These are phyloP conservation scores for Leccinum ochraceum DNA, from an alignment of 768 basidiomycete genomes.

Conservation along the genomic window DNA sequence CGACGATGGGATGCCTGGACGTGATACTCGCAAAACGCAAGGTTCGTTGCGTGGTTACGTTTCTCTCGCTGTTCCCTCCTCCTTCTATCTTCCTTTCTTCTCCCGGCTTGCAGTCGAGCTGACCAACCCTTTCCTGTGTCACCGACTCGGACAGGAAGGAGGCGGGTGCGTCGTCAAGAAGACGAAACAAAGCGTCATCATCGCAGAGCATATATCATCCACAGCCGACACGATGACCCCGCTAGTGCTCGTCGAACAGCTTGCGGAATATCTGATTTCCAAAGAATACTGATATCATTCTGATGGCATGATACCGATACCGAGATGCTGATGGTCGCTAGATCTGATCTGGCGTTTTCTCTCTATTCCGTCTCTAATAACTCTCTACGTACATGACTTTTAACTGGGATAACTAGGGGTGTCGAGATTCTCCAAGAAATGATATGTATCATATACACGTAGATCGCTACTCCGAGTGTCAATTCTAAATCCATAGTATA, in stretches of 20 bases:
- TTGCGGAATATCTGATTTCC: constrained; percentile 27
- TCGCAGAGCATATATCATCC: constrained; percentile 23
- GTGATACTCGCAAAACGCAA: constrained; percentile 27
- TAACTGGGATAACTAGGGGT: not conserved
- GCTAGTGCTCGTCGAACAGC: constrained; percentile 22
- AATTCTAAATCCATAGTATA: not conserved
- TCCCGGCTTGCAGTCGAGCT: not conserved
- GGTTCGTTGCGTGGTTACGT: constrained; percentile 1
- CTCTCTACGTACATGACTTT: not conserved
- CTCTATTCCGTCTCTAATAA: not conserved
- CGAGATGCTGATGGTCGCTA: not conserved
- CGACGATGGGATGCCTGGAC: constrained; percentile 31
- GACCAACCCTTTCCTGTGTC: not conserved
- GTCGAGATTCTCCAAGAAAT: not conserved
- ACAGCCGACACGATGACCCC: constrained; percentile 9
- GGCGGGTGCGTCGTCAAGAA: constrained; percentile 30
- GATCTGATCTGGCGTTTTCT: not conserved
- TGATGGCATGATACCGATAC: not conserved
- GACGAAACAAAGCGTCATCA: constrained; percentile 26
- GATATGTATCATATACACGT: not conserved
- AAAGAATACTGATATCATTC: constrained; percentile 18
- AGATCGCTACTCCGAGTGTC: not conserved
- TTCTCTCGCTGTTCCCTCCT: not conserved
- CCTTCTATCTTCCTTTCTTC: too few relatives aligned
- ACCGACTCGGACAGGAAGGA: constrained; percentile 16